A percentile compares a stretch with the other conserved stretches of the same genome.
Evolutionary conservation across 345 rosid genomes (phyloP).

Genomic region (Eutrema yunnanense): DNA sequence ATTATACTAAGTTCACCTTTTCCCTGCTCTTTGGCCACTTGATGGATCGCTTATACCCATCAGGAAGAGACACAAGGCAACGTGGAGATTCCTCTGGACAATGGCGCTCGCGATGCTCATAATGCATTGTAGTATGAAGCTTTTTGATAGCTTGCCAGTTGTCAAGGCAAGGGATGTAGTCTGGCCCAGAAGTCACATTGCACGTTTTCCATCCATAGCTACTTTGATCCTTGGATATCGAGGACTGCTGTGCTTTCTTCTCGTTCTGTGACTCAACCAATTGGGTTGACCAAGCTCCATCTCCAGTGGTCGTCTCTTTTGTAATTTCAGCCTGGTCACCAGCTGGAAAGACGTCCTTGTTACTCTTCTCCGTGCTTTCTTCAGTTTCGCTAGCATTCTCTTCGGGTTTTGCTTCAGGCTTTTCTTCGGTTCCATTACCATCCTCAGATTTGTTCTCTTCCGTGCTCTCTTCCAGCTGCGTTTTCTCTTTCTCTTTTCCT

Average conservation of each 20-base stretch:
- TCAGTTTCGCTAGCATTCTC: constrained; percentile 25
- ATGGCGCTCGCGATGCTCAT: constrained; percentile 91
- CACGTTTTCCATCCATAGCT: constrained; percentile 66
- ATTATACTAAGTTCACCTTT: constrained; percentile 36
- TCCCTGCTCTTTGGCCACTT: constrained; percentile 92
- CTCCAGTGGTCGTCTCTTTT: constrained; percentile 45
- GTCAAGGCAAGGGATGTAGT: constrained; percentile 96
- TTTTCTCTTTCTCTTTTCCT: constrained; percentile 28
- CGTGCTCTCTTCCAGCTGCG: constrained; percentile 32
- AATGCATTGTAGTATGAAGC: constrained; percentile 63
- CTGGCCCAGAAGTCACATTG: constrained; percentile 82
- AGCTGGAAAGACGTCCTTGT: constrained; percentile 31
- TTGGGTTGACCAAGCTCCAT: constrained; percentile 65
- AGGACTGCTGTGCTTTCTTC: constrained; percentile 53
- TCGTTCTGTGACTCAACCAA: constrained; percentile 70
- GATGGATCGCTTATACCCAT: constrained; percentile 61
- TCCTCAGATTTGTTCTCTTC: constrained; percentile 29
- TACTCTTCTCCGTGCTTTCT: constrained; percentile 29
- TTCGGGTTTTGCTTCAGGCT: constrained; percentile 15
- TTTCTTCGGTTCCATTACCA: constrained; percentile 13
- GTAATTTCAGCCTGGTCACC: constrained; percentile 54
- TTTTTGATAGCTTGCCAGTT: constrained; percentile 65
- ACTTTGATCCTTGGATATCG: constrained; percentile 22
- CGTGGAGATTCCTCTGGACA: constrained; percentile 79
- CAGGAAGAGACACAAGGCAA: constrained; percentile 78